Percentiles rank a stretch among this genome's conserved stretches.
phyloP scores from a whole-genome alignment of 257 asterid genomes.

The Solanum raphanifolium region DNA sequence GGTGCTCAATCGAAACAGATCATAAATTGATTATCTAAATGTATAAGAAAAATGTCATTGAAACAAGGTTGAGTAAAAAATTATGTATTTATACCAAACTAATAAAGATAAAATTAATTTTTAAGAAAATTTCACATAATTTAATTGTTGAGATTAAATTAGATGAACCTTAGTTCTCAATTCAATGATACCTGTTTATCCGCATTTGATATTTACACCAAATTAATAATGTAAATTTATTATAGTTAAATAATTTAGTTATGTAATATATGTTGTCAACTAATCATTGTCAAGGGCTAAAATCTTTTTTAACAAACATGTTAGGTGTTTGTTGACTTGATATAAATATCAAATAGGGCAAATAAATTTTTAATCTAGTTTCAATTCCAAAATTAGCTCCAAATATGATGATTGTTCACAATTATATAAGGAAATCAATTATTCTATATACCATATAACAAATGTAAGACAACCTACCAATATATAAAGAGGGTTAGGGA shows the following conservation, averaged over 20 bases:
- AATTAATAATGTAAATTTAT: no score
- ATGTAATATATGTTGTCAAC: neutral
- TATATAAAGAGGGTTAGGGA: no score
- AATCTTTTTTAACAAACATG: neutral
- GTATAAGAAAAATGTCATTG: neutral
- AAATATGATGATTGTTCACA: neutral
- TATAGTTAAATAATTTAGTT: no score
- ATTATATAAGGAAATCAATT: no score
- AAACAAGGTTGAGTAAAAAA: neutral
- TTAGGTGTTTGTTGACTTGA: neutral
- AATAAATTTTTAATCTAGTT: neutral
- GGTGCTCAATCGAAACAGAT: no score
- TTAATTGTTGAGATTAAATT: no score
- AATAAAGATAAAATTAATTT: neutral
- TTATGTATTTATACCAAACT: neutral
- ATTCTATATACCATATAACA: neutral
- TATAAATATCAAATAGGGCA: neutral
- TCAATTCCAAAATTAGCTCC: neutral
- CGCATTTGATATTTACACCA: no score
- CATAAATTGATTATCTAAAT: neutral
- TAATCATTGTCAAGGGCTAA: neutral
- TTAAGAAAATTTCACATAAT: neutral
- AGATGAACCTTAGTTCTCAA: no score
- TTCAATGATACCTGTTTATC: no score
- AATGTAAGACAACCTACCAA: neutral